Base-by-base conservation (phyloP, 2,329 filamentous ascomycete species). In the Alternaria angustiovoidea region DNA sequence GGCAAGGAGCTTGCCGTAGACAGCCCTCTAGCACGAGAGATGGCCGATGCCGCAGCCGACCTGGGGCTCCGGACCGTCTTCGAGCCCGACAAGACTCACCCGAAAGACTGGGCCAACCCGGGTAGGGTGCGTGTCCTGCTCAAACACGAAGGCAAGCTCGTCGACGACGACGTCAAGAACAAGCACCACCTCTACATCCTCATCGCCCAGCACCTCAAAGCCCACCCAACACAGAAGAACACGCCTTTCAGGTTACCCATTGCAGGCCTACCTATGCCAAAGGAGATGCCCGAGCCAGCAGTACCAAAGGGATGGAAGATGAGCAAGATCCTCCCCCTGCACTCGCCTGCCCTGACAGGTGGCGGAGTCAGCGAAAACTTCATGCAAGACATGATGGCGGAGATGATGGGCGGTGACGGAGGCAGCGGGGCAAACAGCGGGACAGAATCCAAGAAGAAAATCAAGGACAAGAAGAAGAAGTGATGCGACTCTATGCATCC, bases 71-170 rank as follows among this genome's bases (percentile, higher is more conserved):
- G 87, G 63, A 89, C 90, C 43, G 88, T 95, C 7, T 91, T 97
- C 77, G 95, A 99, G 81, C 92, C 94, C 1, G 91, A 91, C 75
- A 97, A 97, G 83, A 86, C 89, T 62, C 95, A 99, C 80, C 95
- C 95, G 7, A 94, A 95, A 81, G 95, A 99, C 83, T 99, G 95
- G 95, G 90, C 91, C 57, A 99, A 99, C 82, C 95, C 95, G 12
- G 95, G 95, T 4, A 86, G 95, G 60, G 92, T 98, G 64, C 89
- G 92, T 69, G 88, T 98, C 51, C 82, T 89, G 73, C 82, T 97
- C 57, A 90, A 88, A 77, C 88, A 86, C 64, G 83, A 87, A 61
- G 86, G 86, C 34, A 79, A 79, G 63, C 73, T 80, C 46, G 72
- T 84, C 38, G 85, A 84, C 63, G 69, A 80, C 26, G 80, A 80